A percentile compares a stretch with the other conserved stretches of the same genome.
These are phyloP conservation scores for Helichrysum umbraculigerum DNA, from an alignment of 129 eudicot genomes.

Conservation along the genomic window DNA sequence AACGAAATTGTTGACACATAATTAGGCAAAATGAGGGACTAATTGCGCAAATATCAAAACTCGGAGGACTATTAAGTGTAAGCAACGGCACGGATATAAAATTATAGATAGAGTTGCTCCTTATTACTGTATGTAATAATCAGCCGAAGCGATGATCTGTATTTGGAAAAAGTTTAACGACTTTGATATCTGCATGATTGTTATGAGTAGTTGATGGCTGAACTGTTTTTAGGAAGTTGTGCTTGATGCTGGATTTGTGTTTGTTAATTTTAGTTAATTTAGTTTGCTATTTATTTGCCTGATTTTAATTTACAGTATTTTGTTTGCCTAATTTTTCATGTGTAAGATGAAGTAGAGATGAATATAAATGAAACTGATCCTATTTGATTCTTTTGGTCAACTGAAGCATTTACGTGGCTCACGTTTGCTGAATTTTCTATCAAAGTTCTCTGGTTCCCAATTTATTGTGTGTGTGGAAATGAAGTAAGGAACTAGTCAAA, in stretches of 20 bases:
- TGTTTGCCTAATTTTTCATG: neutral
- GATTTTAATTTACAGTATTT: no score
- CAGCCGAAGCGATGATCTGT: neutral
- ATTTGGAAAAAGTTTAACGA: no score
- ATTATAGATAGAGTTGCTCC: no score
- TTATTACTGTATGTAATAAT: no score
- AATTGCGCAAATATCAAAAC: neutral
- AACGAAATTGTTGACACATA: neutral
- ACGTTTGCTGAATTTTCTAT: constrained; percentile 18
- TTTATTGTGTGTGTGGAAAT: constrained; percentile 26
- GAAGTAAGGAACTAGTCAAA: neutral
- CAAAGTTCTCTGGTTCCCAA: constrained; percentile 8
- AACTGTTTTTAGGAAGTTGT: neutral
- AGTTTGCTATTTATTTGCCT: neutral
- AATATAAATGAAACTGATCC: neutral
- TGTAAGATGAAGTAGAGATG: neutral
- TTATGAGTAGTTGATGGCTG: no score
- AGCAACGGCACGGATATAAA: neutral
- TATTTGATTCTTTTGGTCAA: constrained; percentile 12
- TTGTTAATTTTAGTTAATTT: neutral
- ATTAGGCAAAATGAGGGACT: neutral
- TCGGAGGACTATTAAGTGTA: neutral
- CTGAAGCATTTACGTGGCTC: neutral
- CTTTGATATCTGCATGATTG: no score
- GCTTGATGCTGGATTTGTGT: no score